Percentiles rank a stretch among this genome's conserved stretches.
phyloP scores from a whole-genome alignment of 192 early-diverging fungal genomes.

The Spizellomyces sp. region DNA sequence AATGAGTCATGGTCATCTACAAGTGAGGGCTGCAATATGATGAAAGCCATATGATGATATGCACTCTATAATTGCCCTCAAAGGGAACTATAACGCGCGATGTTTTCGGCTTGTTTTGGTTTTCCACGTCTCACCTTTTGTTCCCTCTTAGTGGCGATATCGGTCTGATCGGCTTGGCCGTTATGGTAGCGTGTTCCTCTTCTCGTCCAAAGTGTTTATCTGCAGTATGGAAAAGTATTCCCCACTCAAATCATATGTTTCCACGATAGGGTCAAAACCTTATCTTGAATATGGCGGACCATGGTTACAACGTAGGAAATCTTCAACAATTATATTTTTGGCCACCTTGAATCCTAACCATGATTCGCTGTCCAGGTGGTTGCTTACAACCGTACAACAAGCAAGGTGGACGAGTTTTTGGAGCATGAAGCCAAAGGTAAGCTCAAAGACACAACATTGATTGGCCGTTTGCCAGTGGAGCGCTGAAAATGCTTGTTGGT shows the following conservation, averaged over 20 bases:
- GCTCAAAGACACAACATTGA: not conserved
- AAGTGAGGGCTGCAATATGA: no score
- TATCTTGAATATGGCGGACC: constrained; percentile 98
- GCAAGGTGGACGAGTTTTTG: constrained; percentile 94
- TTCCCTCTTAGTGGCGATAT: constrained; percentile 77
- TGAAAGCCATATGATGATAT: no score
- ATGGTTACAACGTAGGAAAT: constrained; percentile 71
- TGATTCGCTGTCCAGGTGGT: constrained; percentile 54
- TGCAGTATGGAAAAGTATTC: not conserved
- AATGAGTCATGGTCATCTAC: no score
- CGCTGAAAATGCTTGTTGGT: no score
- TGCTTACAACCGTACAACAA: constrained; percentile 94
- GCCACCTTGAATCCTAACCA: no score
- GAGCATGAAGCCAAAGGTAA: constrained; percentile 95
- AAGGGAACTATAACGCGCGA: no score
- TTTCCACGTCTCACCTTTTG: not conserved
- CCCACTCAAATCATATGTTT: not conserved
- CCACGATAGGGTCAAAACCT: constrained; percentile 92
- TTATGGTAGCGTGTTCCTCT: constrained; percentile 77
- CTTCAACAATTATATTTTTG: not conserved
- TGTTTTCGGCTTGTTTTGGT: no score
- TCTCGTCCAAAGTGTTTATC: not conserved
- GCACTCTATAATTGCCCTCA: no score
- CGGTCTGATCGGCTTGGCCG: constrained; percentile 98
- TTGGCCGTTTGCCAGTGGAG: no score